Conservation (phyloP, 1,284 basidiomycete genomes). For the Inonotus obliquus region DNA sequence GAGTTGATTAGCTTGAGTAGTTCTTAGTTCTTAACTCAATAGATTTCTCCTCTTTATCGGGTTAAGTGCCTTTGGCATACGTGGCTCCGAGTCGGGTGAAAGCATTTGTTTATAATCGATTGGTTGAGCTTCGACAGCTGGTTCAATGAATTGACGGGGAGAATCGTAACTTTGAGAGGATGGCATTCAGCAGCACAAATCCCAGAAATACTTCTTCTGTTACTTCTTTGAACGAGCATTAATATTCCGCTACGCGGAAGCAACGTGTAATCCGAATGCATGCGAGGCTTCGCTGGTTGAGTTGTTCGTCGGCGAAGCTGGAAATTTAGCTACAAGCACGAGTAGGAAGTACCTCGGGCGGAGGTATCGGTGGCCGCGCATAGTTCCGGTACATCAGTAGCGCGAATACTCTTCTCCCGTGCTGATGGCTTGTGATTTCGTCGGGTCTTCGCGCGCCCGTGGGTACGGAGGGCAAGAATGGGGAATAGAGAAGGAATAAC, state of each 20-base stretch:
- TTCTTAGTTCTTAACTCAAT: neutral
- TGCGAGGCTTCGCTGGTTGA: neutral
- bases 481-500: neutral
- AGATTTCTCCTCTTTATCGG: neutral
- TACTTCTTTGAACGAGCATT: too few relatives aligned
- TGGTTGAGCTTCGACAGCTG: too few relatives aligned
- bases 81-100: too few relatives aligned
- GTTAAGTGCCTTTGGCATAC: neutral
- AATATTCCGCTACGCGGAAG: too few relatives aligned
- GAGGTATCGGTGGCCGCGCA: neutral
- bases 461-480: neutral
- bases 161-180: too few relatives aligned
- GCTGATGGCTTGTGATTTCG: neutral
- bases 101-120: too few relatives aligned
- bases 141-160: too few relatives aligned
- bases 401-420: neutral
- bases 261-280: too few relatives aligned
- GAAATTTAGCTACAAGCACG: neutral
- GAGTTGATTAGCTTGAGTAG: constrained; percentile 50
- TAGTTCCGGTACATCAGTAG: neutral
- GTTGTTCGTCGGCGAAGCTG: neutral
- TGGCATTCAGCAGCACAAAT: too few relatives aligned
- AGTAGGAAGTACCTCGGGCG: neutral
- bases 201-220: too few relatives aligned
- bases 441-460: neutral